Conservation (phyloP, 2,329 filamentous ascomycete genomes). For the Arthrobotrys sphaeroides region DNA sequence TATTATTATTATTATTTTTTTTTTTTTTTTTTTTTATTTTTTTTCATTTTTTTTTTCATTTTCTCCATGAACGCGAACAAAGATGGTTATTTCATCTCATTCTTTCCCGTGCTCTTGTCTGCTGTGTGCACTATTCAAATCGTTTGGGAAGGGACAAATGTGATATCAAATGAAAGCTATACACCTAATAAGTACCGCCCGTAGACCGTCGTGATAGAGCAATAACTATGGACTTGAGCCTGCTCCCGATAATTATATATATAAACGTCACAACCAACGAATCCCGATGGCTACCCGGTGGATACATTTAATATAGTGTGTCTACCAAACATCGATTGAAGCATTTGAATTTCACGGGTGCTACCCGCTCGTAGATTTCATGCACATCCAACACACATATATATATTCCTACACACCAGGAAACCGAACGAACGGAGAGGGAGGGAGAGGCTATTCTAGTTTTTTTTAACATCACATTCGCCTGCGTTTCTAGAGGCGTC, state of each 20-base stretch:
- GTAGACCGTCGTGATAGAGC: too few relatives aligned
- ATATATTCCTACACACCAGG: neutral
- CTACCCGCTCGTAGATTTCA: too few relatives aligned
- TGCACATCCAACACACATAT: too few relatives aligned
- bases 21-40: neutral
- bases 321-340: too few relatives aligned
- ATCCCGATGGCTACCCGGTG: too few relatives aligned
- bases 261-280: too few relatives aligned
- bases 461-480: conserved; percentile 13
- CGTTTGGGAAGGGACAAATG: neutral
- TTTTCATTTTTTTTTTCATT: neutral
- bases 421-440: neutral
- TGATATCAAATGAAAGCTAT: neutral
- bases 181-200: too few relatives aligned
- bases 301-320: too few relatives aligned
- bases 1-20: neutral
- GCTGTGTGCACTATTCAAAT: neutral
- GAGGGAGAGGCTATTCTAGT: too few relatives aligned
- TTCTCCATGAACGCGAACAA: neutral
- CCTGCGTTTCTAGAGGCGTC: conserved; percentile 4
- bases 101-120: neutral
- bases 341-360: too few relatives aligned
- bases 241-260: too few relatives aligned
- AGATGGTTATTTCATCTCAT: conserved; percentile 17
- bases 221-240: too few relatives aligned